phyloP scores from a whole-genome alignment of 257 asterid species.

The Petrea volubilis region DNA sequence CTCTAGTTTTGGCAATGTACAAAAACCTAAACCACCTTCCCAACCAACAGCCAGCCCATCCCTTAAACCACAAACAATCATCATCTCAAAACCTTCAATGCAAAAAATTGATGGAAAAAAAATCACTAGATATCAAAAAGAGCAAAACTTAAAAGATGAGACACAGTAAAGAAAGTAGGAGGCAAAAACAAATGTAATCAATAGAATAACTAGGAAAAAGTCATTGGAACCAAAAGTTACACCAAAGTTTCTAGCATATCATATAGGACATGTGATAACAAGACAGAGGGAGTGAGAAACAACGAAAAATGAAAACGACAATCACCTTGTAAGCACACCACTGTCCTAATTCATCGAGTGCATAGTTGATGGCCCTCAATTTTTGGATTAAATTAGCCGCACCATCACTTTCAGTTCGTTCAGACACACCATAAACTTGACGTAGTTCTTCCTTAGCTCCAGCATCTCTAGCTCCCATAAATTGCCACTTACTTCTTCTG shows the following conservation, averaged over 20 bases:
- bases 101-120: not conserved
- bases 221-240: not conserved
- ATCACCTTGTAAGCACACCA: constrained; percentile 98
- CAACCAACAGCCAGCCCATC: constrained; percentile 13
- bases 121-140: not conserved
- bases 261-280: constrained; percentile 4
- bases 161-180: constrained; percentile 6
- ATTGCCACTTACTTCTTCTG: constrained; percentile 98
- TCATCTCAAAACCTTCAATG: constrained; percentile 3
- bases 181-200: not conserved
- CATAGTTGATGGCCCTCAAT: constrained; percentile 95
- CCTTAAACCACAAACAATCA: constrained; percentile 1
- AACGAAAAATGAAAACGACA: not conserved
- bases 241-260: not conserved
- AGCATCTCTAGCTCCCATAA: constrained; percentile 99
- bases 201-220: not conserved
- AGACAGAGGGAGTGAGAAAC: not conserved
- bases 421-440: constrained; percentile 97
- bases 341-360: constrained; percentile 98
- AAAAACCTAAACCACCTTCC: not conserved
- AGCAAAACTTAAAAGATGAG: not conserved
- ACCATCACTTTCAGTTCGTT: constrained; percentile 98
- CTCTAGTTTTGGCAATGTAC: constrained; percentile 9
- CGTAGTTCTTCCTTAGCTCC: constrained; percentile 93
- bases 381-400: constrained; percentile 96